phyloP scores from a whole-genome alignment of 2,329 filamentous ascomycete genomes.

The Neocucurbitaria cava region DNA sequence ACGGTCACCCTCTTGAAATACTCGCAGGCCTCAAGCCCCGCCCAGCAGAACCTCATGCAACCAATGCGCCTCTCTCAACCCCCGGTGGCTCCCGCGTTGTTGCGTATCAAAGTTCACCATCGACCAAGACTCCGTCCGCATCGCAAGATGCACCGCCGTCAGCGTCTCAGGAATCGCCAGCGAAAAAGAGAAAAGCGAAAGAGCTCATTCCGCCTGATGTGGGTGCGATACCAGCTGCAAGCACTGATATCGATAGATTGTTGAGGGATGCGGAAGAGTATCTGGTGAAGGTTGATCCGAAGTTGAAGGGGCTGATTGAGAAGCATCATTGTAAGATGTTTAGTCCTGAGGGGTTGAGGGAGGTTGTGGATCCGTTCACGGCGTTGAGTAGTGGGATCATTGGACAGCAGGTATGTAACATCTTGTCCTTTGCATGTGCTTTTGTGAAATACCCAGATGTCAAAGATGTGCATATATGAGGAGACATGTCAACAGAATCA shows the following conservation, averaged over 20 bases:
- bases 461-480: neutral
- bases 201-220: conserved; percentile 48
- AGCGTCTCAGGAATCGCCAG: conserved; percentile 31
- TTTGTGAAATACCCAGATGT: too few species aligned
- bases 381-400: conserved; percentile 87
- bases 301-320: conserved; percentile 74
- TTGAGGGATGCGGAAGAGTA: conserved; percentile 78
- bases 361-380: conserved; percentile 87
- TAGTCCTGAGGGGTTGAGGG: conserved; percentile 79
- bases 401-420: conserved; percentile 73
- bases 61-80: conserved; percentile 75
- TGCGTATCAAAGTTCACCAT: conserved; percentile 50
- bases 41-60: conserved; percentile 68
- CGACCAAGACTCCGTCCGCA: conserved; percentile 18
- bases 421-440: too few species aligned
- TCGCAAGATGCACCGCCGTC: neutral
- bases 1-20: conserved; percentile 33
- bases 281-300: conserved; percentile 74
- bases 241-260: conserved; percentile 72
- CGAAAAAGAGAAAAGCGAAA: conserved; percentile 52
- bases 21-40: conserved; percentile 50
- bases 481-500: neutral
- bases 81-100: conserved; percentile 72
- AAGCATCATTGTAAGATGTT: conserved; percentile 80
- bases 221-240: conserved; percentile 40